phyloP scores from a whole-genome alignment of 2,329 filamentous ascomycete genomes.

The Microdochium bolleyi region DNA sequence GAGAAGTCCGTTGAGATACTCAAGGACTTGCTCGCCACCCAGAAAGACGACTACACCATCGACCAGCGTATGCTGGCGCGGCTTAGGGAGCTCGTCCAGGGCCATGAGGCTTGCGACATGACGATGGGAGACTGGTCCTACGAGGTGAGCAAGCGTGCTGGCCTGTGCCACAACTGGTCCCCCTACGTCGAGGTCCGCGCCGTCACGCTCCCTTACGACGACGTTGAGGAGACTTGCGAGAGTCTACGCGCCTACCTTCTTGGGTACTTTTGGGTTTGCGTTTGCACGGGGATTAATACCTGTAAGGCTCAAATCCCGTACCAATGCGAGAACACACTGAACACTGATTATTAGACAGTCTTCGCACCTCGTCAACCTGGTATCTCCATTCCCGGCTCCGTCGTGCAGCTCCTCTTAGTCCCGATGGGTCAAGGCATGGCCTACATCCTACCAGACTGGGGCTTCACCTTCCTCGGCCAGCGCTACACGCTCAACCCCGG shows the following conservation, averaged over 20 bases:
- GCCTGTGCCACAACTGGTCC: background rate
- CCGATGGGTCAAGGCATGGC: background rate
- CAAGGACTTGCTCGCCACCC: conserved; percentile 8
- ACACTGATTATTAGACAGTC: background rate
- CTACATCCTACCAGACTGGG: conserved; percentile 31
- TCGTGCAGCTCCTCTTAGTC: background rate
- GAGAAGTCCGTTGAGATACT: conserved; percentile 9
- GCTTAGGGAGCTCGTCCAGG: conserved; percentile 11
- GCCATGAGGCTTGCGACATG: conserved; percentile 16
- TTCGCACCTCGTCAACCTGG: background rate
- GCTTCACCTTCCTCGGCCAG: conserved; percentile 29
- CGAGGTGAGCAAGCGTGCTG: conserved; percentile 11
- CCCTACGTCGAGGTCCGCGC: background rate
- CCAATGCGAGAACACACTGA: background rate
- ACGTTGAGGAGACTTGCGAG: conserved; percentile 16
- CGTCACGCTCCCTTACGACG: conserved; percentile 13
- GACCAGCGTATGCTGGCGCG: conserved; percentile 12
- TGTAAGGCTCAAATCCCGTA: conserved; percentile 1
- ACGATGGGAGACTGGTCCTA: conserved; percentile 18
- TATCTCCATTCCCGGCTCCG: background rate
- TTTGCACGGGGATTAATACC: conserved; percentile 2
- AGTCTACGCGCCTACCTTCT: conserved; percentile 17
- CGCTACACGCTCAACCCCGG: conserved; percentile 30
- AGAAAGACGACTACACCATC: conserved; percentile 18
- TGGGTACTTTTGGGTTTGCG: conserved; percentile 16